Percentiles rank a stretch among this genome's conserved stretches.
phyloP scores from a whole-genome alignment of 129 eudicot genomes.

The Tanacetum coccineum region DNA sequence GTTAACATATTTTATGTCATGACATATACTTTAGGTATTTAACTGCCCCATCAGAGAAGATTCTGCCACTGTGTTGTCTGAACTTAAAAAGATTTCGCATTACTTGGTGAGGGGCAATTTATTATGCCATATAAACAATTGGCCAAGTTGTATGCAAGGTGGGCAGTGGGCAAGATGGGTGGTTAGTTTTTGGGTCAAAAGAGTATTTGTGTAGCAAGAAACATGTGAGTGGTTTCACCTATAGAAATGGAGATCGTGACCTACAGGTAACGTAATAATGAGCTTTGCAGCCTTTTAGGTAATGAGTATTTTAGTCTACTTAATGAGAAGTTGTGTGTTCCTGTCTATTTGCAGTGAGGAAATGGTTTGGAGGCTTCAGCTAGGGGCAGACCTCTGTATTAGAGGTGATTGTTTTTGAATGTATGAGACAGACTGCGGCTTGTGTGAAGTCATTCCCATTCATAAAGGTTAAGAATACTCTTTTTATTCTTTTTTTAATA shows the following conservation, averaged over 20 bases:
- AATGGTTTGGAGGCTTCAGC: slow-evolving; percentile 69
- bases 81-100: slow-evolving; percentile 75
- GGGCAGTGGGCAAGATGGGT: too few relatives aligned
- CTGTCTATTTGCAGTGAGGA: slow-evolving; percentile 43
- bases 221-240: too few relatives aligned
- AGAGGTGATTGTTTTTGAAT: slow-evolving; percentile 90
- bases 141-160: too few relatives aligned
- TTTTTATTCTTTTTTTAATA: too few relatives aligned
- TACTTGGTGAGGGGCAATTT: slow-evolving; percentile 74
- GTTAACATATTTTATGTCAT: slow-evolving; percentile 18
- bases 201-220: too few relatives aligned
- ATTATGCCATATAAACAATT: too few relatives aligned
- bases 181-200: too few relatives aligned
- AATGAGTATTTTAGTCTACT: too few relatives aligned
- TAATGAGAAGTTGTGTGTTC: too few relatives aligned
- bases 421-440: slow-evolving; percentile 77
- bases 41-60: slow-evolving; percentile 89
- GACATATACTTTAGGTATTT: slow-evolving; percentile 54
- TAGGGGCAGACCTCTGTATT: too few relatives aligned
- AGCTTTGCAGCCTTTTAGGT: too few relatives aligned
- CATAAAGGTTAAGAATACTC: slow-evolving; percentile 62
- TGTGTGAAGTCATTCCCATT: slow-evolving; percentile 71
- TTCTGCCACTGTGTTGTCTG: too few relatives aligned
- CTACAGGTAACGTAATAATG: slow-evolving; percentile 66
- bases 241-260: slow-evolving; percentile 51